Percentiles rank a stretch among this genome's conserved stretches.
phyloP scores from a whole-genome alignment of 345 rosid genomes.

The Camelina sativa region DNA sequence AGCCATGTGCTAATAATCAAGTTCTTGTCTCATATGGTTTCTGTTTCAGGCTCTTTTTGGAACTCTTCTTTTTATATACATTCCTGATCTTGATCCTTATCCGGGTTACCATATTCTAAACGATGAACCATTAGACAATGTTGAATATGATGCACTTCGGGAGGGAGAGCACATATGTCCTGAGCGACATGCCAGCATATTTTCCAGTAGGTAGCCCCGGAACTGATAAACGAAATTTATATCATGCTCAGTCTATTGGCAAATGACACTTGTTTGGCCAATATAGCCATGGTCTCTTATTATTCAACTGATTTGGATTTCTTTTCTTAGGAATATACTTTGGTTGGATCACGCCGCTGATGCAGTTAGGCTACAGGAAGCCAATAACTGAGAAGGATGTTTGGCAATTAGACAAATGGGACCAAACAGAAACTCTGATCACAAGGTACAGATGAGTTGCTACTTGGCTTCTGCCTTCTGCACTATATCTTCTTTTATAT shows the following conservation, averaged over 20 bases:
- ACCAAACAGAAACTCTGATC: conserved; percentile 74
- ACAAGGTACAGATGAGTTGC: conserved; percentile 53
- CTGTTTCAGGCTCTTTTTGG: conserved; percentile 73
- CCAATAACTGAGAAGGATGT: conserved; percentile 92
- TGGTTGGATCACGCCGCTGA: conserved; percentile 88
- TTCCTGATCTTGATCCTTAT: conserved; percentile 71
- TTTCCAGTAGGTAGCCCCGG: conserved; percentile 73
- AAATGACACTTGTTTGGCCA: background rate
- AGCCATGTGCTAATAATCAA: background rate
- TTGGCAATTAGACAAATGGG: conserved; percentile 96
- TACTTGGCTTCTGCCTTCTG: conserved; percentile 33
- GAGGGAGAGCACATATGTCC: conserved; percentile 83
- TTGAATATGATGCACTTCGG: conserved; percentile 76
- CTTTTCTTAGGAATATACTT: conserved; percentile 66
- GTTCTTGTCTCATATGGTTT: conserved; percentile 10
- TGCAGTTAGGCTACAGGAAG: conserved; percentile 82
- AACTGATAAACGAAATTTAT: background rate
- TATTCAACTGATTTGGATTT: conserved; percentile 25
- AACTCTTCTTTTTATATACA: conserved; percentile 65
- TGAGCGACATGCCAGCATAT: conserved; percentile 66
- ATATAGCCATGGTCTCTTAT: conserved; percentile 5
- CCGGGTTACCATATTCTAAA: conserved; percentile 65
- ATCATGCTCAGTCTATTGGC: background rate
- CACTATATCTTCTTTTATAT: background rate
- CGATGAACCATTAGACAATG: conserved; percentile 53